These are phyloP conservation scores for Emmonsia crescens DNA, from an alignment of 2,329 filamentous ascomycete genomes.

Conservation along the genomic window DNA sequence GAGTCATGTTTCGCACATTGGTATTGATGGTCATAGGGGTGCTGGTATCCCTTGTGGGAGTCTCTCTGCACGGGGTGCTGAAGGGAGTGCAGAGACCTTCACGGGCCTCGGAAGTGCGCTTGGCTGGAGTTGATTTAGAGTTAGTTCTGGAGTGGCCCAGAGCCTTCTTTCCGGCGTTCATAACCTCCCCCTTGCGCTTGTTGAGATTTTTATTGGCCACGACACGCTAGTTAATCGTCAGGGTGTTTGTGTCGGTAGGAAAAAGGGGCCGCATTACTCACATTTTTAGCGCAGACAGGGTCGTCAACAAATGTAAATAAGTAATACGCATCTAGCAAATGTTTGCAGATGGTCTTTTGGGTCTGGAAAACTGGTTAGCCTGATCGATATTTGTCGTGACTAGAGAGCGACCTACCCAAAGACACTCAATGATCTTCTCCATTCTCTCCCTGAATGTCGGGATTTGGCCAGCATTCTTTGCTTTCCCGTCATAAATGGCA, in stretches of 20 bases:
- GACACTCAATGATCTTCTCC: constrained; percentile 13
- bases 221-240: constrained; percentile 17
- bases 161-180: constrained; percentile 23
- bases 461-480: constrained; percentile 12
- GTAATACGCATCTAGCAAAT: constrained; percentile 26
- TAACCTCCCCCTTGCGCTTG: constrained; percentile 22
- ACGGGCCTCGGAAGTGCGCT: background rate
- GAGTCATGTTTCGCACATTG: constrained; percentile 3
- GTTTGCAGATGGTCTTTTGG: constrained; percentile 32
- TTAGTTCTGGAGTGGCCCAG: constrained; percentile 8
- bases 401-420: constrained; percentile 10
- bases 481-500: constrained; percentile 16
- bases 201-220: constrained; percentile 25
- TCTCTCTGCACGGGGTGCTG: background rate
- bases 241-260: background rate
- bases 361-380: constrained; percentile 8
- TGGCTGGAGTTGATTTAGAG: background rate
- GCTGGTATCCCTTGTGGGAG: background rate
- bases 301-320: constrained; percentile 28
- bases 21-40: background rate
- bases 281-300: constrained; percentile 18
- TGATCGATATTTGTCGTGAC: background rate
- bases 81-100: background rate
- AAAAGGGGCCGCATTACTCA: constrained; percentile 3
- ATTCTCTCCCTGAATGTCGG: constrained; percentile 11